Evolutionary conservation across 257 asterid genomes (phyloP).

Genomic region (Solanum rostratum): DNA sequence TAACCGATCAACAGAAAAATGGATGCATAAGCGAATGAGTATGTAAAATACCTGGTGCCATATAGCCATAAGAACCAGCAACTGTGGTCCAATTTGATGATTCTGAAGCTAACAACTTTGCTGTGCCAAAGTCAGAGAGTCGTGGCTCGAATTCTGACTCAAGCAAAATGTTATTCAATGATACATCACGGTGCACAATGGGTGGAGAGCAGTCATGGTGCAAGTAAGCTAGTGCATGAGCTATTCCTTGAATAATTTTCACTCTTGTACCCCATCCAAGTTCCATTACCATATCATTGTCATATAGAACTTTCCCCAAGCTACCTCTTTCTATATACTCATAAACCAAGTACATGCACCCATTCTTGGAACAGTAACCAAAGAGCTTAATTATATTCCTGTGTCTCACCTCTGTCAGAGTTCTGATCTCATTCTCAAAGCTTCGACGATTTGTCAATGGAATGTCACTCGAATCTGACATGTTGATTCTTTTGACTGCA

Average conservation of each 20-base stretch:
- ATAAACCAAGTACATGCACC: conserved; percentile 74
- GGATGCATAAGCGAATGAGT: neutral
- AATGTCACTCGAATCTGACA: conserved; percentile 51
- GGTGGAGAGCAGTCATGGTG: conserved; percentile 87
- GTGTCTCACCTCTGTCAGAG: conserved; percentile 78
- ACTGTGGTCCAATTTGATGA: conserved; percentile 64
- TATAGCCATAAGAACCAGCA: conserved; percentile 96
- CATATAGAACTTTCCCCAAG: conserved; percentile 37
- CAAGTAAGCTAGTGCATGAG: conserved; percentile 93
- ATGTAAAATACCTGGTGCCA: conserved; percentile 88
- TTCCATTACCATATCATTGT: conserved; percentile 39
- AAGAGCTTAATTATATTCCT: conserved; percentile 82
- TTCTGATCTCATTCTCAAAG: conserved; percentile 75
- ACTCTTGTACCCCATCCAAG: conserved; percentile 61
- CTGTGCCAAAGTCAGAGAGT: conserved; percentile 89
- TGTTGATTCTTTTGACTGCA: conserved; percentile 68
- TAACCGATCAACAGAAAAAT: neutral
- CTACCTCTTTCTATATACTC: conserved; percentile 85
- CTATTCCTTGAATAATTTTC: conserved; percentile 63
- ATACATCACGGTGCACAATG: conserved; percentile 77
- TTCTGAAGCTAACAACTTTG: conserved; percentile 49
- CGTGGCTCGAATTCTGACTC: conserved; percentile 66
- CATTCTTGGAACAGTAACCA: conserved; percentile 66
- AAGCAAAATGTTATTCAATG: conserved; percentile 59
- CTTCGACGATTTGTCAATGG: conserved; percentile 30